These are phyloP conservation scores for Bromus sterilis DNA, from an alignment of 176 grass and related monocot species.

Conservation along the genomic window DNA sequence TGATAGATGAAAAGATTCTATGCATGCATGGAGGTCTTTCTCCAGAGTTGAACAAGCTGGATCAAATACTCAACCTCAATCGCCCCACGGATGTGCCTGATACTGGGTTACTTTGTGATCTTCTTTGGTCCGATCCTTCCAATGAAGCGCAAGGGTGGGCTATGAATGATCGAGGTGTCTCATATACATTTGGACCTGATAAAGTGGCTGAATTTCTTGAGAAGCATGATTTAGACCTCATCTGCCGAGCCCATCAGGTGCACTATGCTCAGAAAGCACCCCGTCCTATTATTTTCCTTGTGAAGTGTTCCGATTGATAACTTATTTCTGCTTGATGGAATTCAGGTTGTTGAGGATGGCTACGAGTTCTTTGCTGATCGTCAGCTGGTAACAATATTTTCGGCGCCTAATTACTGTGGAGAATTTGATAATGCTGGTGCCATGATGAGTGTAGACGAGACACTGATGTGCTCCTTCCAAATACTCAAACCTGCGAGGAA, in stretches of 20 bases:
- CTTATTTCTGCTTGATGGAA: not conserved
- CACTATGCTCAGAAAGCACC: not conserved
- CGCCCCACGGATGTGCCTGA: slow-evolving; percentile 66
- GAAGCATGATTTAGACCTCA: slow-evolving; percentile 76
- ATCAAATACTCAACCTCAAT: slow-evolving; percentile 53
- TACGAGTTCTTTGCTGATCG: slow-evolving; percentile 69
- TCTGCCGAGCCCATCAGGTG: slow-evolving; percentile 74
- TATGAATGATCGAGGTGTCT: slow-evolving; percentile 77
- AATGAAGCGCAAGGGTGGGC: slow-evolving; percentile 57
- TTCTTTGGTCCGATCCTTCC: slow-evolving; percentile 75
- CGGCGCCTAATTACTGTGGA: slow-evolving; percentile 71
- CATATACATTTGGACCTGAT: slow-evolving; percentile 63
- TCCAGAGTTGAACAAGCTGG: slow-evolving; percentile 62
- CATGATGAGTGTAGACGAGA: slow-evolving; percentile 78
- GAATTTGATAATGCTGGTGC: slow-evolving; percentile 82
- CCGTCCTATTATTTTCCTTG: not conserved
- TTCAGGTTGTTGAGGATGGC: slow-evolving; percentile 76
- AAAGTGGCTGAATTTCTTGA: slow-evolving; percentile 67
- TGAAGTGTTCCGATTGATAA: not conserved
- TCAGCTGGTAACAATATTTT: slow-evolving; percentile 69
- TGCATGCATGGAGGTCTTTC: slow-evolving; percentile 80
- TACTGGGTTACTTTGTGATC: slow-evolving; percentile 65
- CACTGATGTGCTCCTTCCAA: slow-evolving; percentile 72
- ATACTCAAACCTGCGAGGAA: slow-evolving; percentile 56
- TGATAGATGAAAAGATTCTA: slow-evolving; percentile 74